phyloP scores from a whole-genome alignment of 169 alveolate species.

The Perkinsus chesapeaki region DNA sequence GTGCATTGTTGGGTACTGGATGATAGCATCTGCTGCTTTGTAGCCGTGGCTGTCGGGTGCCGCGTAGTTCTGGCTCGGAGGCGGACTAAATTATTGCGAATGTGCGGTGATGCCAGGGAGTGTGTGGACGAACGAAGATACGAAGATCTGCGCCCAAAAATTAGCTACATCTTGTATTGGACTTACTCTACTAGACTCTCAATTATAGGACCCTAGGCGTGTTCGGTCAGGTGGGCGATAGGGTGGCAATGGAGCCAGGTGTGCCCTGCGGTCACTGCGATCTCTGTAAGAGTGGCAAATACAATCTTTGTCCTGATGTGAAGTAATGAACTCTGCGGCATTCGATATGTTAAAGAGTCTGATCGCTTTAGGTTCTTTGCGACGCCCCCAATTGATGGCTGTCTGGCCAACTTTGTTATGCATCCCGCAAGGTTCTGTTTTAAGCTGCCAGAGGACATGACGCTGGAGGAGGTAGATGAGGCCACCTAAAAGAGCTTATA shows the following conservation, averaged over 20 bases:
- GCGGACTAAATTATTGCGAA: too few relatives aligned
- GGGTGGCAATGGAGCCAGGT: slow-evolving; percentile 11
- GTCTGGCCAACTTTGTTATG: not conserved
- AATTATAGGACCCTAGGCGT: not conserved
- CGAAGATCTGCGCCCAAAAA: too few relatives aligned
- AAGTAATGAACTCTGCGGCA: not conserved
- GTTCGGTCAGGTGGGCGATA: not conserved
- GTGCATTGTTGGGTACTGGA: not conserved
- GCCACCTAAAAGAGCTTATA: not conserved
- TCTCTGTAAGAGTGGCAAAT: not conserved
- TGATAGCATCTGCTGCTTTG: too few relatives aligned
- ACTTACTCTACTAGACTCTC: too few relatives aligned
- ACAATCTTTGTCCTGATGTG: slow-evolving; percentile 3
- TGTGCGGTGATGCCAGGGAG: too few relatives aligned
- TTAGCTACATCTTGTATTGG: too few relatives aligned
- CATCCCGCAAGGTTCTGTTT: slow-evolving; percentile 10
- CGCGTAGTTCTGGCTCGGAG: too few relatives aligned
- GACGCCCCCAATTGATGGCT: slow-evolving; percentile 10
- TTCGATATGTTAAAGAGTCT: not conserved
- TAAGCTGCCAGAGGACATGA: not conserved
- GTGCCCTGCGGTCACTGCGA: not conserved
- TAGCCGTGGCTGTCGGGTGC: too few relatives aligned
- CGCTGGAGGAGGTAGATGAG: not conserved
- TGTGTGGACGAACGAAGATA: too few relatives aligned
- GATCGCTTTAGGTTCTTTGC: not conserved